phyloP scores from a whole-genome alignment of 768 basidiomycete species.

The Mycena haematopus region DNA sequence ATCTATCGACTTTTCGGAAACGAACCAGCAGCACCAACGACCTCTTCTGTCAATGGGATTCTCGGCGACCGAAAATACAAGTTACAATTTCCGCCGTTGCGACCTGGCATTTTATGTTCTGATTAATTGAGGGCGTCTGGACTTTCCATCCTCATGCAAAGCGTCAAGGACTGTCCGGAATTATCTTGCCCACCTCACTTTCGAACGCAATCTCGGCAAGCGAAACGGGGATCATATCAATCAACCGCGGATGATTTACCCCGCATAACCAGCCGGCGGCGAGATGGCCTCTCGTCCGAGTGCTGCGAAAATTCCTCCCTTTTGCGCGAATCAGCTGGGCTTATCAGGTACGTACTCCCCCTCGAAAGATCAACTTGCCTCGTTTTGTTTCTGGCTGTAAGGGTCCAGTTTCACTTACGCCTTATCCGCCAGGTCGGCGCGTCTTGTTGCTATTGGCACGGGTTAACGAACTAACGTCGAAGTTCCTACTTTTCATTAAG shows the following conservation, averaged over 20 bases:
- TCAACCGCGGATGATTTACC: neutral
- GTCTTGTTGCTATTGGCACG: neutral
- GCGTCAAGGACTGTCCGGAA: conserved; percentile 17
- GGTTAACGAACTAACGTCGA: conserved; percentile 10
- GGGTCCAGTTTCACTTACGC: conserved; percentile 8
- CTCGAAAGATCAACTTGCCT: neutral
- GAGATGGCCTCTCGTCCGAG: conserved; percentile 2
- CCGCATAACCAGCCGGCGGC: conserved; percentile 11
- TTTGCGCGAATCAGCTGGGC: neutral
- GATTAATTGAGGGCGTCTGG: conserved; percentile 16
- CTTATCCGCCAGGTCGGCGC: conserved; percentile 4
- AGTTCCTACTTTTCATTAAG: no score
- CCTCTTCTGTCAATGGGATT: neutral
- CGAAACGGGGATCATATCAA: conserved; percentile 15
- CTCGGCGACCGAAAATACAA: conserved; percentile 1
- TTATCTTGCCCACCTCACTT: neutral
- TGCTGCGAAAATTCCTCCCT: conserved; percentile 17
- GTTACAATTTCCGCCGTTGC: neutral
- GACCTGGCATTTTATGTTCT: conserved; percentile 17
- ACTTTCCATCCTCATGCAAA: conserved; percentile 12
- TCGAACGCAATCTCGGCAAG: neutral
- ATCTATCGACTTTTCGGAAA: conserved; percentile 5
- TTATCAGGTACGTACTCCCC: neutral
- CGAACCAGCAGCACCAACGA: neutral
- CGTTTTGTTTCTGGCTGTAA: neutral